These are phyloP conservation scores for Penicillium thymicola DNA, from an alignment of 2,329 filamentous ascomycete species.

Conservation along the genomic window DNA sequence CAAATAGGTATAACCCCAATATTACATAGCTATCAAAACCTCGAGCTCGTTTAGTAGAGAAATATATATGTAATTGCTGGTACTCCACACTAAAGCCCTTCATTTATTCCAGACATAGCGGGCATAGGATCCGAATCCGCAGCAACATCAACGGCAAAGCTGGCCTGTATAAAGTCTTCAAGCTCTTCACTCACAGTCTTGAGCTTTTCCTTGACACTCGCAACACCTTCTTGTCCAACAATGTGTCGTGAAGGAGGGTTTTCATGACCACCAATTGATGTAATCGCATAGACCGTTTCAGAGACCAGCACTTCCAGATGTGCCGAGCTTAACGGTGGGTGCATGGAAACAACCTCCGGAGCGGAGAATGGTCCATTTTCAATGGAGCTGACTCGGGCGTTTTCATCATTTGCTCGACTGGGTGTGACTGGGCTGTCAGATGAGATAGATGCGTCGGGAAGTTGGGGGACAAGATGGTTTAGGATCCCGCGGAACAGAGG, in stretches of 20 bases:
- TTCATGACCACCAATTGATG: slow-evolving; percentile 89
- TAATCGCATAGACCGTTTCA: slow-evolving; percentile 87
- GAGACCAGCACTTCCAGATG: slow-evolving; percentile 72
- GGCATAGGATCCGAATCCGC: slow-evolving; percentile 29
- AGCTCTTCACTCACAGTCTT: slow-evolving; percentile 95
- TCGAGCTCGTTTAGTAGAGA: neutral
- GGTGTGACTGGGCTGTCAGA: neutral
- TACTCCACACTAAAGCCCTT: slow-evolving; percentile 13
- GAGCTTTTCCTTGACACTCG: slow-evolving; percentile 89
- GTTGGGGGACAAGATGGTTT: slow-evolving; percentile 70
- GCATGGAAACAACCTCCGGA: slow-evolving; percentile 60
- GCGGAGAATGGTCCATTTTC: slow-evolving; percentile 38
- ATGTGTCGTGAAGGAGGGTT: slow-evolving; percentile 94
- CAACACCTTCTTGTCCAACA: slow-evolving; percentile 82
- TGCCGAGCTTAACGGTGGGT: slow-evolving; percentile 66
- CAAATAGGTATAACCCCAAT: no score
- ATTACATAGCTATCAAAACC: neutral
- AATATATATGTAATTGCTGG: neutral
- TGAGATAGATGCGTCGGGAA: slow-evolving; percentile 53
- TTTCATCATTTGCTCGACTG: slow-evolving; percentile 17
- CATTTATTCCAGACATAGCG: slow-evolving; percentile 6
- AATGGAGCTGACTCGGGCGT: slow-evolving; percentile 21
- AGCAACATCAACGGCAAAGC: slow-evolving; percentile 68
- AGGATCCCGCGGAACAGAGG: slow-evolving; percentile 82
- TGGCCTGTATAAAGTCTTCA: slow-evolving; percentile 92